Evolutionary conservation across 805 yeast genomes (phyloP).

Genomic region (Metschnikowia matae): DNA sequence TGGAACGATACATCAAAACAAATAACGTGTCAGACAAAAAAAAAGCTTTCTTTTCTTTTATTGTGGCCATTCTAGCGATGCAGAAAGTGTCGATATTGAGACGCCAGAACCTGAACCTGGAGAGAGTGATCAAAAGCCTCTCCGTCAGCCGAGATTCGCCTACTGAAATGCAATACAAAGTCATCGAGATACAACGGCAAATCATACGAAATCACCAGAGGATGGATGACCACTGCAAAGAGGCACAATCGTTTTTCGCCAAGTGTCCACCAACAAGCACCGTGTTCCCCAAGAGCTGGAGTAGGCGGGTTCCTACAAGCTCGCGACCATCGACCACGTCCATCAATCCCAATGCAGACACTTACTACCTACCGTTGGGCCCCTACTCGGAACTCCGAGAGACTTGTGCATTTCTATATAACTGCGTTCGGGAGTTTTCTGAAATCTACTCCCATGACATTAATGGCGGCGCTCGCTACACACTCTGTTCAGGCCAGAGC

Average conservation of each 20-base stretch:
- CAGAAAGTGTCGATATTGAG: conserved; percentile 28
- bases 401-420: conserved; percentile 27
- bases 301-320: conserved; percentile 15
- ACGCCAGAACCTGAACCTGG: conserved; percentile 26
- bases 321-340: background rate
- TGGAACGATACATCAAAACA: conserved; percentile 15
- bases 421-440: conserved; percentile 30
- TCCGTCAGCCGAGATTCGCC: conserved; percentile 11
- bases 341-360: conserved; percentile 22
- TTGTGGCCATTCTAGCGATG: conserved; percentile 26
- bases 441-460: conserved; percentile 19
- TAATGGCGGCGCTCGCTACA: conserved; percentile 13
- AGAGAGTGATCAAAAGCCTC: conserved; percentile 23
- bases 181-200: conserved; percentile 26
- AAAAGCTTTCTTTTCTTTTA: conserved; percentile 14
- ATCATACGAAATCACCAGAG: conserved; percentile 23
- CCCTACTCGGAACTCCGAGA: conserved; percentile 32
- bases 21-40: conserved; percentile 12
- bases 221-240: conserved; percentile 23
- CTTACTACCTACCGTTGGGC: conserved; percentile 37
- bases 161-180: conserved; percentile 19
- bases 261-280: conserved; percentile 24
- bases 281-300: conserved; percentile 32
- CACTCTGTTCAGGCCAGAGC: conserved; percentile 10
- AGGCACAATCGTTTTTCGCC: conserved; percentile 24